Percentiles rank a stretch among this genome's conserved stretches.
Evolutionary conservation across 108 stramenopile species (phyloP).

Genomic region (Fragilariopsis cylindrus): DNA sequence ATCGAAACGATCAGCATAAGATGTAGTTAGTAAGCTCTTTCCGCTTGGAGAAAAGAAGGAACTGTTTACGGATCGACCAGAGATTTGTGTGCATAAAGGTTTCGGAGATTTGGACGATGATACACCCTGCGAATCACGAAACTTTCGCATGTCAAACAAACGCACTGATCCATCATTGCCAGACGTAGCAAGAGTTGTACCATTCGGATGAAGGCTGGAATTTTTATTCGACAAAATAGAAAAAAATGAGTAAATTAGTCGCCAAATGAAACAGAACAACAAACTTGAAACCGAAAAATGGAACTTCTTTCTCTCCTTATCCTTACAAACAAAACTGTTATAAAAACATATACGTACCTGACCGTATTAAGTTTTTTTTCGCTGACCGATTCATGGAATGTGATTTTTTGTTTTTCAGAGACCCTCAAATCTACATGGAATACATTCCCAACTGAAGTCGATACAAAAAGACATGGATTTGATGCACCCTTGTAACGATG

Average conservation of each 20-base stretch:
- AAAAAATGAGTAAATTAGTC: no score
- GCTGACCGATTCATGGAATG: constrained; percentile 61
- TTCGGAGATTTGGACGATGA: constrained; percentile 18
- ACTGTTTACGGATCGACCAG: constrained; percentile 68
- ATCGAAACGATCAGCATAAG: constrained; percentile 62
- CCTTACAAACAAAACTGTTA: background rate
- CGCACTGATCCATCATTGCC: constrained; percentile 59
- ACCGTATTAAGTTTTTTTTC: constrained; percentile 85
- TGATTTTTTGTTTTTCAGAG: constrained; percentile 41
- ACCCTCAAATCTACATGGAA: constrained; percentile 70
- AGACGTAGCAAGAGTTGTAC: constrained; percentile 63
- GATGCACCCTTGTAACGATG: constrained; percentile 32
- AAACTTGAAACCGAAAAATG: background rate
- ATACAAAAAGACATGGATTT: constrained; percentile 67
- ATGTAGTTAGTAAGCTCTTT: constrained; percentile 58
- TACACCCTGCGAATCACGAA: constrained; percentile 19
- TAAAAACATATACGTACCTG: constrained; percentile 48
- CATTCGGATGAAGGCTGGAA: constrained; percentile 74
- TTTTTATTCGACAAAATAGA: background rate
- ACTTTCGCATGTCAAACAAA: constrained; percentile 80
- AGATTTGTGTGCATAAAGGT: constrained; percentile 40
- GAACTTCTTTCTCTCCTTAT: background rate
- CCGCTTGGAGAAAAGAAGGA: constrained; percentile 82
- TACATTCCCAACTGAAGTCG: constrained; percentile 71
- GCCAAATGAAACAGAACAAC: no score